Base-by-base conservation (phyloP, 192 early-diverging fungal species). In the Entomortierella parvispora region DNA sequence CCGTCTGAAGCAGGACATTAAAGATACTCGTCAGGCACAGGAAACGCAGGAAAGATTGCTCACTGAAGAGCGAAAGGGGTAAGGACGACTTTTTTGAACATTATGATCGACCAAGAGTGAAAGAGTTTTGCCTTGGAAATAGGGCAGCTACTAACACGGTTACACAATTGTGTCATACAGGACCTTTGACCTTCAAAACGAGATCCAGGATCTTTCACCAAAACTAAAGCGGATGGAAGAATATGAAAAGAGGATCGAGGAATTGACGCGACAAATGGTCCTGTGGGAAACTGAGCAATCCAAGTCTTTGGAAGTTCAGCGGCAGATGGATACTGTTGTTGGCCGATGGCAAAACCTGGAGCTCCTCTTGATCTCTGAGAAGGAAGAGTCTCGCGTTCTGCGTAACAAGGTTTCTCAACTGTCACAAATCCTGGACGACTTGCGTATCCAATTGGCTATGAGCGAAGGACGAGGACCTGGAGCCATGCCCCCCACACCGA, bases 241-340 rank as follows among this genome's bases (percentile, higher is more conserved):
- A 45, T 83, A 83, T 28, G 82, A 88, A 52, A 77, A 83, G 40
- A 65, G 79, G 25, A 80, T 86, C 18, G 46, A 83, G 47, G 83
- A 85, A 48, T 64, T 88, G 58, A 84, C 87, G 0, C 77, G 83
- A 4, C 80, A 86, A 46, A 60, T 88, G 49, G 44, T 86, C 3
- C 64, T 84, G 4, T 88, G 84, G 84, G 81, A 80, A 42, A 32
- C 53, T 4, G 72, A 80, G 26, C 58, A 69, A 0, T 52, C 53
- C 17, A 81, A 84, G 45, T 64, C 70, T n/a, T 43, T 79, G 40
- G 83, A 84, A 31, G 71, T 80, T 43, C 82, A 88, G 31, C 45
- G 55, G 17, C 79, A 83, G 23, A 63, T 86, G 52, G 83, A 86
- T 37, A 43, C 50, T 0, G 34, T 86, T 2, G 56, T 83, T 17